Base-by-base conservation (phyloP, 2,329 filamentous ascomycete species). In the Microdochium paspali region DNA sequence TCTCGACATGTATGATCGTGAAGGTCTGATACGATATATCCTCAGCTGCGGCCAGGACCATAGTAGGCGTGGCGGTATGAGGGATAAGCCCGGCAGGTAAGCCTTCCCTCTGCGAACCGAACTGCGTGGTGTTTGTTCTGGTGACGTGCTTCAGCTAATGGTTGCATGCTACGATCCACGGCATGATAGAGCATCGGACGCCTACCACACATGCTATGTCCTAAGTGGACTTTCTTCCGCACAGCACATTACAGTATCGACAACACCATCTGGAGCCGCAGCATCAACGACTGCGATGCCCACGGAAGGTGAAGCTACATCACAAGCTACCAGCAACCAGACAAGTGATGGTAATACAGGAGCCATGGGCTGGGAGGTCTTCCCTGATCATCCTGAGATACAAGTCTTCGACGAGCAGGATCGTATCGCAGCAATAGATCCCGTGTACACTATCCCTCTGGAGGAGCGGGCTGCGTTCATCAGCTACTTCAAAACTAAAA, bases 131-230 rank as follows among this genome's bases (percentile, higher is more conserved):
- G n/a, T n/a, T n/a, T n/a, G n/a, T n/a, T n/a, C n/a, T n/a, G n/a
- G n/a, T n/a, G n/a, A n/a, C n/a, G n/a, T n/a, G n/a, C n/a, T n/a
- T n/a, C n/a, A n/a, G n/a, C n/a, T n/a, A n/a, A n/a, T n/a, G n/a
- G n/a, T n/a, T n/a, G n/a, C n/a, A n/a, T n/a, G n/a, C n/a, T n/a
- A n/a, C n/a, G n/a, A n/a, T 50, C 42, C 35, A 50, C 45, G 23
- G 32, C 49, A 40, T 39, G 49, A 44, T 56, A 90, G 86, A 58
- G 74, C 75, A 51, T 83, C 90, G 4, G 91, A 97, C 68, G 84
- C 85, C 44, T 96, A 97, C 60, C 91, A 97, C 67, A 89, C 89
- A 42, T 93, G 87, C 69, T 97, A 97, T 68, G 88, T 90, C 25
- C 77, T 97, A 20, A 83, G 85, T 21, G 91, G 91, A 4, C 73